Evolutionary conservation across 2,329 filamentous ascomycete genomes (phyloP), one percentile per base, ranked within the genome.

Genomic region (Colletotrichum magnum): DNA sequence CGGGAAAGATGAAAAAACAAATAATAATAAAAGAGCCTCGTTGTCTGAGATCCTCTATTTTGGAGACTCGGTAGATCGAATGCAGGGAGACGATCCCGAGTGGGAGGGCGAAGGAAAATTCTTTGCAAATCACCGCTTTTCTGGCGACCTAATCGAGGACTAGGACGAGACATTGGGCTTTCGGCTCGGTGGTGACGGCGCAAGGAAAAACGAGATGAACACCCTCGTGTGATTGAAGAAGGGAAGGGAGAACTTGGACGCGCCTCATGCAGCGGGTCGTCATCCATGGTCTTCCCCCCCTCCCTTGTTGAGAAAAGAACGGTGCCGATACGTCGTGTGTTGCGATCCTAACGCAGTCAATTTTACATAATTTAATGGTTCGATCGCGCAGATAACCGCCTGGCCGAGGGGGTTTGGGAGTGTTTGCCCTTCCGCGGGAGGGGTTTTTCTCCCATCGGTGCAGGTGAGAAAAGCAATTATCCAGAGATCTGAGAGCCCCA

Each of bases 231-330:
- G 54, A 50, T 26, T 69, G 66, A 66, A 69, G 66, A 69, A 69
- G 62, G 32, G 66, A 32, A 69, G 66, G 54, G 61, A 57, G 56
- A 24, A 32, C 28, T 32, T 32, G 32, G 47, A 26, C 5, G n/a
- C 47, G 28, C 28, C 28, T 9, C n/a, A 50, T 18, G 21, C n/a
- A 50, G 58, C 45, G 58, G 28, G 50, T 39, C 62, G 62, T 66
- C 66, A 57, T 69, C 50, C 45, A 39, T 36, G 47, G n/a, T 50
- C 16, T 50, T 10, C n/a, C 21, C 21, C 43, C 54, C 61, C 61
- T 58, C 61, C 66, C 66, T 69, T 69, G 56, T 61, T 69, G 66
- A 69, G 62, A 69, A 69, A 65, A 65, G 66, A 69, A 69, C 66
- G 16, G 52, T 54, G 56, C 18, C 43, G n/a, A 66, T 59, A 13